These are phyloP conservation scores for Boletus sp. DNA, from an alignment of 768 basidiomycete species.

Conservation along the genomic window DNA sequence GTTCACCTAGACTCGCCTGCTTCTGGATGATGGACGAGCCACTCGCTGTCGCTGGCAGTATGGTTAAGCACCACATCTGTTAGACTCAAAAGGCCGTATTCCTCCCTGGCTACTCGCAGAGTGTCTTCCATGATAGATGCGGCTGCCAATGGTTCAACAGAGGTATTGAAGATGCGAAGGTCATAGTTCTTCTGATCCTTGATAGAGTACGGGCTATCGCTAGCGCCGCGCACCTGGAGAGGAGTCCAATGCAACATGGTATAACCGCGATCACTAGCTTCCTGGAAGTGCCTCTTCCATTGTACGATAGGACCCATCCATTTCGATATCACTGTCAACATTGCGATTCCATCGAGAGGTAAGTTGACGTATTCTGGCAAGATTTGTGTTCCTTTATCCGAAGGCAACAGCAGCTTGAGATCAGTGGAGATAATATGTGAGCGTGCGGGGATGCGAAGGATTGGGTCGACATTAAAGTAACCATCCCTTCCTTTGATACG, in stretches of 20 bases:
- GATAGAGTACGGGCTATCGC: slow-evolving; percentile 92
- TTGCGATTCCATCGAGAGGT: slow-evolving; percentile 82
- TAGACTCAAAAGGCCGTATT: slow-evolving; percentile 84
- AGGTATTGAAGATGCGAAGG: slow-evolving; percentile 56
- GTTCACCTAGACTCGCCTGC: slow-evolving; percentile 56
- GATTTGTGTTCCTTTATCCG: slow-evolving; percentile 50
- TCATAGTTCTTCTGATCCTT: slow-evolving; percentile 84
- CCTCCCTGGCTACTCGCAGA: slow-evolving; percentile 68
- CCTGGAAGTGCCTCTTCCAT: slow-evolving; percentile 79
- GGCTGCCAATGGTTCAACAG: slow-evolving; percentile 48
- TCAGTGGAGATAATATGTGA: slow-evolving; percentile 65
- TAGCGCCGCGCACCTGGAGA: slow-evolving; percentile 85
- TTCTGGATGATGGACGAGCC: slow-evolving; percentile 93
- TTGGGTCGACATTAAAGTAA: slow-evolving; percentile 95
- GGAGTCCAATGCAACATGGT: slow-evolving; percentile 99
- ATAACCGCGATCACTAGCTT: slow-evolving; percentile 87
- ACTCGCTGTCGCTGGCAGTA: slow-evolving; percentile 90
- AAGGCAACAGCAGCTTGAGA: slow-evolving; percentile 48
- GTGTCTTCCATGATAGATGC: slow-evolving; percentile 57
- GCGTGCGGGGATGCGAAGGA: slow-evolving; percentile 72
- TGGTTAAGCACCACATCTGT: slow-evolving; percentile 98
- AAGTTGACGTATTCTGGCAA: slow-evolving; percentile 57
- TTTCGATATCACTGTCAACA: slow-evolving; percentile 91
- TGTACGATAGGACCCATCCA: slow-evolving; percentile 89
- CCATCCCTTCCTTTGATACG: slow-evolving; percentile 82